Conservation (phyloP, 208 protist species). For the Crithidia sp. region DNA sequence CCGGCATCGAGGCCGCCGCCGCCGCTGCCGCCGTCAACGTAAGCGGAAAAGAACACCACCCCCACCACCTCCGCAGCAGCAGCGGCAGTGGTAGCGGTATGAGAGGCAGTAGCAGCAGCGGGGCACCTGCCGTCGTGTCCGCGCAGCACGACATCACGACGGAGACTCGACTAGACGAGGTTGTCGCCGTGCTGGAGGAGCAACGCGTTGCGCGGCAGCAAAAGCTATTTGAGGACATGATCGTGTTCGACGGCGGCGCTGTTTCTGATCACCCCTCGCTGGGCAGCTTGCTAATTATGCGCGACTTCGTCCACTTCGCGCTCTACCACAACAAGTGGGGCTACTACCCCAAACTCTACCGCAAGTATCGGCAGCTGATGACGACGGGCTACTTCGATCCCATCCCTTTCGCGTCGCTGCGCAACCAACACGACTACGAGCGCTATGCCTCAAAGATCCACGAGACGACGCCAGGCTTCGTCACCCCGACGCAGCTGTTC, state of each 20-base stretch:
- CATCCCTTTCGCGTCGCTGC: constrained; percentile 76
- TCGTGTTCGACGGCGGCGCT: constrained; percentile 88
- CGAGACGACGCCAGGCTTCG: constrained; percentile 74
- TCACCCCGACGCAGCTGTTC: constrained; percentile 86
- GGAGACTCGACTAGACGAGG: constrained; percentile 45
- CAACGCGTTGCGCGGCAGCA: constrained; percentile 68
- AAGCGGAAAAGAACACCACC: background rate
- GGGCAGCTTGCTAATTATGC: constrained; percentile 75
- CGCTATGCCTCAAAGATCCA: constrained; percentile 73
- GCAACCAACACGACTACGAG: constrained; percentile 87
- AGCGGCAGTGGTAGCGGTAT: background rate
- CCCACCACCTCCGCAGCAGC: background rate
- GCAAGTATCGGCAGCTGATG: constrained; percentile 88
- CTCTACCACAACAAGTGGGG: constrained; percentile 89
- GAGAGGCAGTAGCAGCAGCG: constrained; percentile 8
- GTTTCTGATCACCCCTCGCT: constrained; percentile 72
- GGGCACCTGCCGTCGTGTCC: constrained; percentile 53
- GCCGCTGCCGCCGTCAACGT: background rate
- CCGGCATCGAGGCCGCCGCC: constrained; percentile 13
- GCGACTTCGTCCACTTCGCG: constrained; percentile 88
- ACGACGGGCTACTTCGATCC: constrained; percentile 89
- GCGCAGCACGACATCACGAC: constrained; percentile 57
- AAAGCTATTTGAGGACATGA: constrained; percentile 78
- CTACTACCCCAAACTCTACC: constrained; percentile 88
- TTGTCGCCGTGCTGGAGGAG: constrained; percentile 62